Evolutionary conservation across 176 grass and related monocot genomes (phyloP), one percentile per base, ranked within the genome.

Genomic region (Puccinellia tenuiflora): DNA sequence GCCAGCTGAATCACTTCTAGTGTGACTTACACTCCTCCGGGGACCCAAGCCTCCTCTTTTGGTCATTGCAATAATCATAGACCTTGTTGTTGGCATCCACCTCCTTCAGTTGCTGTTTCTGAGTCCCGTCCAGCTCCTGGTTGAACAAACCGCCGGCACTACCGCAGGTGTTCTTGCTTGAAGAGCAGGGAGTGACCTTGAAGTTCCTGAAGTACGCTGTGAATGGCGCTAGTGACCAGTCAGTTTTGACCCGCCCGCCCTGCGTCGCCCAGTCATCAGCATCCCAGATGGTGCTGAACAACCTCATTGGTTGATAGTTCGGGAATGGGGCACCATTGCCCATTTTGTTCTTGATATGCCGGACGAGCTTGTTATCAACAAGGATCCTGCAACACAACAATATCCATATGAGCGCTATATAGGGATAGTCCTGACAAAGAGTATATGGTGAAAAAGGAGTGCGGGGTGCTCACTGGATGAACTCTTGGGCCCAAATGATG

Each of bases 221-320:
- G 81, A 96, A 93, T 16, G 93, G 90, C 0, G 91, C 85, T 15
- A 85, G 62, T 15, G 79, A 76, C 93, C 93, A 96, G 50, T 96
- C 90, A 0, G 90, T 91, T 74, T 91, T 96, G 18, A 88, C 85
- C 5, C 14, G 62, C 20, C 93, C 93, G 4, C 93, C 93, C 46
- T 75, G 81, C 1, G 93, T 96, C 13, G 93, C 90, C 93, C 90
- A 96, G n/a, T 84, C 80, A 0, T 95, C 90, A 0, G 79, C 93
- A 2, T 92, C 77, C 90, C 93, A 95, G 43, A 95, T 79, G 55
- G 69, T 92, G 37, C 87, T 50, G 57, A 79, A 92, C 33, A 95
- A 37, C 54, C 79, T 89, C 94, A 96, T 96, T 15, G 84, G 78
- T 12, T 89, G 91, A 46, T 56, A 76, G 48, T 20, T 81, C 5